Conservation (phyloP, 345 rosid species). For the Populus simonii region DNA sequence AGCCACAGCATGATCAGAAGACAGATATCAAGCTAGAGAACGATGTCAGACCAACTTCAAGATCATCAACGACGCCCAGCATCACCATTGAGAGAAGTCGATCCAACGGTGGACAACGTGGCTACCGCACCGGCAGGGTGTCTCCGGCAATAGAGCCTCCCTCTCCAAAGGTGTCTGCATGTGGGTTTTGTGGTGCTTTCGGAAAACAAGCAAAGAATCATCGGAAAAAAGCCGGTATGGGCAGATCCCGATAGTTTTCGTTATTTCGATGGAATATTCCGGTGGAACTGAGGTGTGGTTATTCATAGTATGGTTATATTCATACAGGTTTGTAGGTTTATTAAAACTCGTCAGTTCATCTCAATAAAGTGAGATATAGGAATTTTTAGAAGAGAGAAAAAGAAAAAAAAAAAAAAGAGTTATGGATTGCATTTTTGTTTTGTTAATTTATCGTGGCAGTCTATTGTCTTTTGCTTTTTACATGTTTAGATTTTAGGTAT, state of each 20-base stretch:
- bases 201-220: conserved; percentile 44
- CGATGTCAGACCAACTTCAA: conserved; percentile 43
- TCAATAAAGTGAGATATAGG: conserved; percentile 26
- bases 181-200: conserved; percentile 77
- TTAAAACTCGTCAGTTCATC: conserved; percentile 10
- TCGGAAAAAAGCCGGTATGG: conserved; percentile 48
- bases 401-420: background rate
- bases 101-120: conserved; percentile 72
- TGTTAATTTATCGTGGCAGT: background rate
- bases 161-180: conserved; percentile 77
- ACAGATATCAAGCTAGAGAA: conserved; percentile 24
- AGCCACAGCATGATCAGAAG: conserved; percentile 15
- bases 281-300: conserved; percentile 8
- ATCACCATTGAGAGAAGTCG: conserved; percentile 66
- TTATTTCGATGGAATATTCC: conserved; percentile 16
- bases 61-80: conserved; percentile 10
- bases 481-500: background rate
- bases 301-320: background rate
- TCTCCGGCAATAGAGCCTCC: conserved; percentile 89
- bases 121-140: conserved; percentile 71
- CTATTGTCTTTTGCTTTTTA: background rate
- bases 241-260: conserved; percentile 49
- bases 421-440: background rate
- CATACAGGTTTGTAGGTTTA: conserved; percentile 6
- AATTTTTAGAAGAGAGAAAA: background rate